Conservation (phyloP, 257 asterid species). For the Mitragyna speciosa region DNA sequence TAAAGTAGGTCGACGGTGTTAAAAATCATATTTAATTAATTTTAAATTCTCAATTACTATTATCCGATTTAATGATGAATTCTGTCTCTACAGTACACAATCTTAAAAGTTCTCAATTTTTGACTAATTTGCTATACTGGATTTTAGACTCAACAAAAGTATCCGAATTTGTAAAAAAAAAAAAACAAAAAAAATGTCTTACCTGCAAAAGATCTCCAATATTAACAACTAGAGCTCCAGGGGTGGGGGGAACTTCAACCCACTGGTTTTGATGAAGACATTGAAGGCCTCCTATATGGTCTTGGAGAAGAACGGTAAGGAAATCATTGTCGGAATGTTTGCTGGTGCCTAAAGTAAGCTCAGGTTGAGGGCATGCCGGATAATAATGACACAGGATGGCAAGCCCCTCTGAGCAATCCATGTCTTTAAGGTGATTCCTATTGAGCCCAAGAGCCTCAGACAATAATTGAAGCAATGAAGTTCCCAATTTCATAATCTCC, state of each 20-base stretch:
- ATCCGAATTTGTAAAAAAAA: too few species aligned
- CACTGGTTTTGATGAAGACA: slow-evolving; percentile 32
- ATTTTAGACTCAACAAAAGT: too few species aligned
- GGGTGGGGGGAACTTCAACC: slow-evolving; percentile 39
- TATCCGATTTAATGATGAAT: too few species aligned
- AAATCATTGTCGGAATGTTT: slow-evolving; percentile 28
- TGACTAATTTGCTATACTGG: too few species aligned
- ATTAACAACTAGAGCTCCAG: slow-evolving; percentile 32
- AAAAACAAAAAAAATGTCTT: too few species aligned
- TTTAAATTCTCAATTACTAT: too few species aligned
- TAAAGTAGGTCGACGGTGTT: too few species aligned
- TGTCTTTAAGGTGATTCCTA: slow-evolving; percentile 18
- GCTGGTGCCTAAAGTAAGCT: slow-evolving; percentile 25
- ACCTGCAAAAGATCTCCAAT: slow-evolving; percentile 36
- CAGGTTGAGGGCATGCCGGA: slow-evolving; percentile 35
- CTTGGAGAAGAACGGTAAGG: slow-evolving; percentile 37
- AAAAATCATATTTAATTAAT: too few species aligned
- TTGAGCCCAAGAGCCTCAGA: slow-evolving; percentile 31
- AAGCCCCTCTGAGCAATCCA: slow-evolving; percentile 28
- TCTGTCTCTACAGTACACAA: too few species aligned
- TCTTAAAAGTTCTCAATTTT: too few species aligned
- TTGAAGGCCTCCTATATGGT: slow-evolving; percentile 32
- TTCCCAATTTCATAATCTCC: slow-evolving; percentile 16
- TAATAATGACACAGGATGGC: slow-evolving; percentile 23
- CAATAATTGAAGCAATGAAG: slow-evolving; percentile 14